Evolutionary conservation across 768 basidiomycete genomes (phyloP), one percentile per base, ranked within the genome.

Genomic region (Boletus insuetus): DNA sequence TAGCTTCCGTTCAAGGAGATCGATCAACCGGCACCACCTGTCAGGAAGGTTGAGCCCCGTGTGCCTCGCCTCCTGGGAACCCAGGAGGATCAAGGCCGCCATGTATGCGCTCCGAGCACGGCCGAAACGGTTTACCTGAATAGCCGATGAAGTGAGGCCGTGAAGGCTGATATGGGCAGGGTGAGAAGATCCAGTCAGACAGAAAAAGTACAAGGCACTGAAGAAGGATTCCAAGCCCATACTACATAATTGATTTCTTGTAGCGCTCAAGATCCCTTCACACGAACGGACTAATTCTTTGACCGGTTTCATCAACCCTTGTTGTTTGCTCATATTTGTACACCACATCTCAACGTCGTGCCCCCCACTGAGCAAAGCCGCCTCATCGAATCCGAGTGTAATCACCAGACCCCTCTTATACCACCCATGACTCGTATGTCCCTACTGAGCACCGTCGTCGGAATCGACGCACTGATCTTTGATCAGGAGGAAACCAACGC

Each of bases 401-500:
- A 58, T 50, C 53, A 34, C 49, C 31, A 37, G 13, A n/a, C 54
- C 10, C 20, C 26, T 37, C 26, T 12, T 20, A 44, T 51, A 58
- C 49, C 43, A 52, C 24, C 47, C 52, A 84, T 84, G 83, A 85
- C 83, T 61, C 77, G 83, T 83, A 72, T 71, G 82, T 79, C 9
- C 37, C 58, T 46, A 43, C 40, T 40, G 20, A 32, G 16, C 24
- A 29, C 7, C 12, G 1, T 50, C 32, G n/a, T 34, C 39, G 5
- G n/a, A 29, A 22, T 34, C 3, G 13, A 26, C 8, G 20, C 32
- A 14, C 47, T 63, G 56, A 69, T 68, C n/a, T 46, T 19, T 16
- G 20, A 58, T 59, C 63, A 91, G 90, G 90, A 64, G 90, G 90
- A 62, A 90, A 92, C 68, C 89, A 91, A 70, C 82, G 90, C 49